phyloP scores from a whole-genome alignment of 2,329 filamentous ascomycete genomes.

The Botrytis sinoallii region DNA sequence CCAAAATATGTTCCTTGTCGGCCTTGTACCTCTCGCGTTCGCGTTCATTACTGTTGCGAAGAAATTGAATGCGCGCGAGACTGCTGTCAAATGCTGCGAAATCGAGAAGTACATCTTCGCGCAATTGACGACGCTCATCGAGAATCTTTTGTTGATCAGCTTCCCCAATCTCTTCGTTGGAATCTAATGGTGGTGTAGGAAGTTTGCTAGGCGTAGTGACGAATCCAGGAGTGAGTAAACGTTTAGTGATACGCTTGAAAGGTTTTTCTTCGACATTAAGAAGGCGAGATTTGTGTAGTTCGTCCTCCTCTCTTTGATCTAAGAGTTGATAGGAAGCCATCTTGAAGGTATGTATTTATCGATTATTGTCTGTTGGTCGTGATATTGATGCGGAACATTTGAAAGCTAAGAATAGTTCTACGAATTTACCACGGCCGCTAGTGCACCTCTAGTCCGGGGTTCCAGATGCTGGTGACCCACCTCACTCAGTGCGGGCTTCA shows the following conservation, averaged over 20 bases:
- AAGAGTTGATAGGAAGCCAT: conserved; percentile 64
- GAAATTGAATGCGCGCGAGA: conserved; percentile 83
- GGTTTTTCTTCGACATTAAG: conserved; percentile 89
- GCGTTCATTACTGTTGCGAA: conserved; percentile 74
- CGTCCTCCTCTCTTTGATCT: conserved; percentile 73
- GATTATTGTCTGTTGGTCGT: neutral
- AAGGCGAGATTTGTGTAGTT: conserved; percentile 82
- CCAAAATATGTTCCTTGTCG: conserved; percentile 75
- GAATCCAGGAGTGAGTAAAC: conserved; percentile 67
- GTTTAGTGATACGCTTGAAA: conserved; percentile 83
- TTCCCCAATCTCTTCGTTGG: conserved; percentile 40
- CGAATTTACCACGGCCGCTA: conserved; percentile 14
- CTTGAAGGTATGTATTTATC: conserved; percentile 21
- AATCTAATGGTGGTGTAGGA: conserved; percentile 65
- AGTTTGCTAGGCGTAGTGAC: conserved; percentile 54
- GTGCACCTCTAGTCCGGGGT: conserved; percentile 5
- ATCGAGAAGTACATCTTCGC: conserved; percentile 81
- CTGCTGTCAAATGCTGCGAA: conserved; percentile 85
- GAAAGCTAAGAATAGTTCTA: neutral
- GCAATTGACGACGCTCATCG: conserved; percentile 64
- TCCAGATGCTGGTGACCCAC: neutral
- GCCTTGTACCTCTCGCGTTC: conserved; percentile 81
- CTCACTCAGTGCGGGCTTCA: neutral
- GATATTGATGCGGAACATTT: neutral
- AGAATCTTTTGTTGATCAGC: conserved; percentile 48